phyloP scores from a whole-genome alignment of 495 filamentous ascomycete genomes.

The Trichoderma orchidacearum region DNA sequence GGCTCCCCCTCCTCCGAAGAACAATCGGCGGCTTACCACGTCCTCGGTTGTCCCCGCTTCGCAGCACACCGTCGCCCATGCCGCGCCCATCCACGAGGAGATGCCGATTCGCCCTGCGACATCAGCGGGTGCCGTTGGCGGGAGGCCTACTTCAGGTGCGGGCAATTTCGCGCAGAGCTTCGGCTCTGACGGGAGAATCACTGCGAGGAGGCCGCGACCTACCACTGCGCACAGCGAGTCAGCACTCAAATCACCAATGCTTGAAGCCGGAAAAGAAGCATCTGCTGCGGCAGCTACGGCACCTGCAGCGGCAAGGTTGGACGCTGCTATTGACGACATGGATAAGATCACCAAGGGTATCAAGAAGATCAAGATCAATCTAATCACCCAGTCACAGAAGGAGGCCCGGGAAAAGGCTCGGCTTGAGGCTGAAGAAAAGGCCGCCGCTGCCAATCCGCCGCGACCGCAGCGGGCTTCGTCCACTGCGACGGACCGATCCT shows the following conservation, averaged over 20 bases:
- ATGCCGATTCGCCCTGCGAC: not conserved
- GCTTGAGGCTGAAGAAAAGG: constrained; percentile 9
- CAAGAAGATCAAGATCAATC: constrained; percentile 63
- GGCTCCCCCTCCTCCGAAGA: not conserved
- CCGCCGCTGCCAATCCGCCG: not conserved
- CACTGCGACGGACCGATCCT: not conserved
- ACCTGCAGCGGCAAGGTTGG: constrained; percentile 1
- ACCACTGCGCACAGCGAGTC: not conserved
- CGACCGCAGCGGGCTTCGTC: not conserved
- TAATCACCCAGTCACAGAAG: constrained; percentile 57
- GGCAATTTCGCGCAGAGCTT: not conserved
- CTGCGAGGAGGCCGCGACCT: not conserved
- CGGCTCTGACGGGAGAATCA: not conserved
- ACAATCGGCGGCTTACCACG: constrained; percentile 24
- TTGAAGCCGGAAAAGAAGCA: not conserved
- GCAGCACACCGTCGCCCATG: not conserved
- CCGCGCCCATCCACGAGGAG: not conserved
- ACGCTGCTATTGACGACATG: constrained; percentile 24
- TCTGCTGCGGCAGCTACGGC: not conserved
- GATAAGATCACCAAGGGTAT: constrained; percentile 54
- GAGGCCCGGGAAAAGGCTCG: constrained; percentile 33
- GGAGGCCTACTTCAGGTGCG: not conserved
- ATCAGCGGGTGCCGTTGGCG: not conserved
- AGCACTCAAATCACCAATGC: not conserved
- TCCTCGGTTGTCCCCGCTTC: constrained; percentile 15